Base-by-base conservation (phyloP, 306 rosid species). In the Lathyrus aphaca region DNA sequence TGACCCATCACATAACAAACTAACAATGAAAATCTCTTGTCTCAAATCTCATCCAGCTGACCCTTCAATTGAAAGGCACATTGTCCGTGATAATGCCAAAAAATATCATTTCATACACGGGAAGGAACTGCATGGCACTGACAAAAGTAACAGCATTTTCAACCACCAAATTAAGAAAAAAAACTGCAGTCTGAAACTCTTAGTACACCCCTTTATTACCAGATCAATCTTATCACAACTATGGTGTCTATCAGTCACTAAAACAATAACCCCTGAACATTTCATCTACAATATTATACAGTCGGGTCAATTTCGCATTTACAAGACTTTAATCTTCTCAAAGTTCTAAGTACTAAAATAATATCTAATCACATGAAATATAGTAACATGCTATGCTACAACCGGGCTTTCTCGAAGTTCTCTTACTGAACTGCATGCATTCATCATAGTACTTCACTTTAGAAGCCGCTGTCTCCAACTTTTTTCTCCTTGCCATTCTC, bases 41-140 rank as follows among this genome's bases (percentile, higher is more conserved):
- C 16, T 21, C 27, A 53, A 53, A 30, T 5, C 37, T 30, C 37
- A 51, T 19, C 58, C 32, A 53, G n/a, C 32, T 21, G 59, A 53
- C 15, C 59, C 59, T 19, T 53, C 32, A 19, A 53, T 53, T 53
- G 39, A 27, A 56, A 25, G 39, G 62, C 13, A 55, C 38, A 27
- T 55, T 55, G 5, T 23, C 62, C 38, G 62, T 55, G 62, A 55
- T 55, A 5, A 55, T 12, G 62, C 10, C 10, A 19, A 27, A 6
- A 54, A 23, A 2, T 18, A 7, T 56, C 13, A 27, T 56, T 56
- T 56, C 9, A 27, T 56, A 56, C 63, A 56, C 40, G 63, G 63
- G 63, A 56, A 56, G 39, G 40, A 27, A 29, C 8, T 56, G 39
- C 40, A 27, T 6, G 14, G 18, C 17, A 27, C 14, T 27, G 19